phyloP scores from a whole-genome alignment of 139 green algal genomes.

The Pleodorina starrii region DNA sequence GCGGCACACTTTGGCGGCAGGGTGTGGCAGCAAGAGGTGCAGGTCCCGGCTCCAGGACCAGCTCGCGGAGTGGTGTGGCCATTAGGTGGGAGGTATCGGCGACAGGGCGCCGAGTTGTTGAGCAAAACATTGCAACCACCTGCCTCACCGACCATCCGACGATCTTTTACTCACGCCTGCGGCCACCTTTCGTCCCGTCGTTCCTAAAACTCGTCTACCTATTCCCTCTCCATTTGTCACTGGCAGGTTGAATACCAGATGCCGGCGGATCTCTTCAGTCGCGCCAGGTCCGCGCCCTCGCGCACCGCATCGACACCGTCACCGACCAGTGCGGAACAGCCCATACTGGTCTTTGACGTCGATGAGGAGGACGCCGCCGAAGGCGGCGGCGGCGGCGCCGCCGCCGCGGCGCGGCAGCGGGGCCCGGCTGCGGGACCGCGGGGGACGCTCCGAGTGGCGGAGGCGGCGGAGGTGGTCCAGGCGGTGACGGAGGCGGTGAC shows the following conservation, averaged over 20 bases:
- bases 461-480: not conserved
- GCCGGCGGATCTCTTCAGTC: not conserved
- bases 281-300: not conserved
- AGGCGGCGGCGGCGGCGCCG: not conserved
- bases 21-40: too few relatives aligned
- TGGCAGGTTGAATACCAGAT: constrained; percentile 33
- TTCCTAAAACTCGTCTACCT: too few relatives aligned
- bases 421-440: not conserved
- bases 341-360: constrained; percentile 30
- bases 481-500: not conserved
- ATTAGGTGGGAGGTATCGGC: too few relatives aligned
- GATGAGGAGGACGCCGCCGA: not conserved
- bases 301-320: not conserved
- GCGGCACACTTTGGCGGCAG: too few relatives aligned
- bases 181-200: too few relatives aligned
- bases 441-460: constrained; percentile 23
- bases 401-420: not conserved
- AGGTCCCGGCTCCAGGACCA: too few relatives aligned
- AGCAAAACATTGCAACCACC: too few relatives aligned
- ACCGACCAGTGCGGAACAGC: not conserved
- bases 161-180: too few relatives aligned
- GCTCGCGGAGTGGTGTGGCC: too few relatives aligned
- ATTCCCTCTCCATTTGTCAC: too few relatives aligned
- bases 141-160: too few relatives aligned
- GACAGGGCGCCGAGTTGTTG: too few relatives aligned